Evolutionary conservation across 139 green algal species (phyloP), one percentile per base, ranked within the genome.

Genomic region (Deuterostichococcus epilithicus): DNA sequence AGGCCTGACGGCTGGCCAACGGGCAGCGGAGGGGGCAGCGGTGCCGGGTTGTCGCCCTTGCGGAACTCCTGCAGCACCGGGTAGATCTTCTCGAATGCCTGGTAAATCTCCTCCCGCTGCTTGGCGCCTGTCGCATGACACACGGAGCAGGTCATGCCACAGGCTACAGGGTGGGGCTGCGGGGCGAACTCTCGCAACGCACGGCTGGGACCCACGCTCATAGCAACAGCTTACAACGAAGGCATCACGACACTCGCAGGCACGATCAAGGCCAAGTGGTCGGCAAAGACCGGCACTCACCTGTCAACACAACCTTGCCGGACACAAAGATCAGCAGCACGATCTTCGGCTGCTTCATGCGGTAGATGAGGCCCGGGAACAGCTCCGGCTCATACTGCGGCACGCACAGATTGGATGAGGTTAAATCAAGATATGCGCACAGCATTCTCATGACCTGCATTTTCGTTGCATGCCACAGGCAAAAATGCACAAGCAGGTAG

Each of bases 301-400:
- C 90, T 73, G 92, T 97, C 33, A 97, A 74, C 3, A 97, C 92
- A 10, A 97, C 90, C 83, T 99, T 99, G 68, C 96, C 96, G 3
- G 89, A 96, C 8, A 99, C 96, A 80, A 99, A 99, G 82, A 99
- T 97, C 32, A 99, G 89, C 70, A 99, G 91, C 76, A 99, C 96
- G 36, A 99, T 93, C 86, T 99, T 99, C 69, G 96, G 96, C 66
- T 92, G 75, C 76, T 93, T 91, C 95, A 99, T 99, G 59, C 94
- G 89, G 88, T 99, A 99, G 77, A 99, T 99, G 37, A 99, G 85
- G 34, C 96, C 96, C 10, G 96, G 96, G 75, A 99, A 99, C 59
- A 99, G 89, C 90, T 99, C 96, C 18, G 96, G 96, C 86, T 99
- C 96, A 80, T 99, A 99, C 85, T 94, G 88, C 76, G 71, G 45